A percentile compares a stretch with the other conserved stretches of the same genome.
Conservation (phyloP, 352 stramenopile genomes). For the Elongisporangium undulatum region DNA sequence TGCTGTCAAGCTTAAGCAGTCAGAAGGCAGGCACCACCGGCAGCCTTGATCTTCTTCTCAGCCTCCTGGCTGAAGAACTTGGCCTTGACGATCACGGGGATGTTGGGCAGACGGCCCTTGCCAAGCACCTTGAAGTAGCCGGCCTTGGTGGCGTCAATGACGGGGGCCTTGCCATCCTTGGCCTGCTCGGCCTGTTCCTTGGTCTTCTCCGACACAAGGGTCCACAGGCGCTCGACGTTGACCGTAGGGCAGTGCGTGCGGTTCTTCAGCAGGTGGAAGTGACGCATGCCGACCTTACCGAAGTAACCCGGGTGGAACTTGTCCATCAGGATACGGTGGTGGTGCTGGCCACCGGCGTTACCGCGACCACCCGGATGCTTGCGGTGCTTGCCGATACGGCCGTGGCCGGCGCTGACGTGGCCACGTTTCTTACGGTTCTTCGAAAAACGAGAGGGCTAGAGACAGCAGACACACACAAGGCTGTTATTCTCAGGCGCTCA, state of each 20-base stretch:
- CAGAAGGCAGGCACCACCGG: slow-evolving; percentile 97
- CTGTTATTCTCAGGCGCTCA: neutral
- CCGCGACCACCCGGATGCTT: slow-evolving; percentile 99
- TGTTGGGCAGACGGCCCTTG: slow-evolving; percentile 96
- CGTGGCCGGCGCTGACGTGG: slow-evolving; percentile 98
- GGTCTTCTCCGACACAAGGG: slow-evolving; percentile 96
- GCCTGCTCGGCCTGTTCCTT: slow-evolving; percentile 95
- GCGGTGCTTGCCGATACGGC: slow-evolving; percentile 99
- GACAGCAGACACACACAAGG: neutral
- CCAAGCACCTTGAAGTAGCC: slow-evolving; percentile 99
- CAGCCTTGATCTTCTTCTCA: slow-evolving; percentile 99
- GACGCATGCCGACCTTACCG: slow-evolving; percentile 99
- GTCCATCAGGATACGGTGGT: slow-evolving; percentile 99
- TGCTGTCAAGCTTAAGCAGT: slow-evolving; percentile 89
- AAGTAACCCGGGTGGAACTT: slow-evolving; percentile 99
- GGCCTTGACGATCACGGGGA: slow-evolving; percentile 99
- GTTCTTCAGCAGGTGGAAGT: slow-evolving; percentile 98
- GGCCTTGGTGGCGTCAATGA: slow-evolving; percentile 97
- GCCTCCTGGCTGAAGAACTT: slow-evolving; percentile 99
- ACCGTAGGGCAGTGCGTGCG: slow-evolving; percentile 96
- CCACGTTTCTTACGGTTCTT: slow-evolving; percentile 99
- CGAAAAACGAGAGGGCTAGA: slow-evolving; percentile 81
- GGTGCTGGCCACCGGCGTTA: slow-evolving; percentile 99
- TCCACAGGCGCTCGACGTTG: slow-evolving; percentile 99
- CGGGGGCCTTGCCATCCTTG: slow-evolving; percentile 96